Evolutionary conservation across 2,329 filamentous ascomycete genomes (phyloP).

Genomic region (Aspergillus transmontanensis): DNA sequence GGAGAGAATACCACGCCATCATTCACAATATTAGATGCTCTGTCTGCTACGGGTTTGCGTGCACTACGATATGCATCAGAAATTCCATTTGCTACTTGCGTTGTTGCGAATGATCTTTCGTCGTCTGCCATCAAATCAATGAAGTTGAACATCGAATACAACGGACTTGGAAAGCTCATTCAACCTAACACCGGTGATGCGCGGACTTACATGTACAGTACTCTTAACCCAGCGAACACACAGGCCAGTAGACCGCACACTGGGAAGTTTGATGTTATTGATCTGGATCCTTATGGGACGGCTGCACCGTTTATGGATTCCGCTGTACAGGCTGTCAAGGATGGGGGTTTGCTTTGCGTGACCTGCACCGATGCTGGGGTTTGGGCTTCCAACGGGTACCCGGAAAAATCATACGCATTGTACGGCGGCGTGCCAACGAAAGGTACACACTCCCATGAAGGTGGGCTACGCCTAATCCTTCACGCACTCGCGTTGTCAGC

Average conservation of each 20-base stretch:
- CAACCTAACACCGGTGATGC: conserved; percentile 78
- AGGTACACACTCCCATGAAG: conserved; percentile 84
- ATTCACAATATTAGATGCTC: conserved; percentile 89
- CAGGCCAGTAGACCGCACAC: conserved; percentile 39
- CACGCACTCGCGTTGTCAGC: conserved; percentile 79
- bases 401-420: conserved; percentile 90
- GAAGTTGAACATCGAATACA: conserved; percentile 80
- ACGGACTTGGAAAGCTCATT: conserved; percentile 71
- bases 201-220: conserved; percentile 84
- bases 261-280: conserved; percentile 85
- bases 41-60: conserved; percentile 90
- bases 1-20: conserved; percentile 41
- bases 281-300: conserved; percentile 93
- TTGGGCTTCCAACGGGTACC: conserved; percentile 91
- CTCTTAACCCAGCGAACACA: conserved; percentile 51
- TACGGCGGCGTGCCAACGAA: conserved; percentile 90
- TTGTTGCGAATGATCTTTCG: conserved; percentile 90
- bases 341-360: conserved; percentile 88
- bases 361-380: conserved; percentile 96
- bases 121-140: conserved; percentile 77
- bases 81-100: conserved; percentile 76
- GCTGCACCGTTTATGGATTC: conserved; percentile 91
- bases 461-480: conserved; percentile 81
- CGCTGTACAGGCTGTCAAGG: conserved; percentile 81
- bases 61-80: conserved; percentile 91